These are phyloP conservation scores for Exsudoporus floridanus DNA, from an alignment of 1,284 basidiomycete genomes.

Conservation along the genomic window DNA sequence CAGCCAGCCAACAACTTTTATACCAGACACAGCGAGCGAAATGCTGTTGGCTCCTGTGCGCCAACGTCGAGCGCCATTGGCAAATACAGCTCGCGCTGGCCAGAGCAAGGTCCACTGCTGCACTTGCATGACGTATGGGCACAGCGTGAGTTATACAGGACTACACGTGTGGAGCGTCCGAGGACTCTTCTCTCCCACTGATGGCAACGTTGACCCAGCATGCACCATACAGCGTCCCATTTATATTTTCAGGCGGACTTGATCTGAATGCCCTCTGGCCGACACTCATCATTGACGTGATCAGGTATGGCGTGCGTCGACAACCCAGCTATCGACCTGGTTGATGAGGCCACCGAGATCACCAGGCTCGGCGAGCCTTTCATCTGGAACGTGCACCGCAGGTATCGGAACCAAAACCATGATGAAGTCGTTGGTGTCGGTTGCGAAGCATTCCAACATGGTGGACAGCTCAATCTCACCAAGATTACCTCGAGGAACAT, in stretches of 20 bases:
- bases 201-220: not conserved
- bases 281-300: not conserved
- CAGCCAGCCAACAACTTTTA: conserved; percentile 3
- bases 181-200: not conserved
- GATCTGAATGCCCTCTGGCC: not conserved
- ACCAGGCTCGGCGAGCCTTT: not conserved
- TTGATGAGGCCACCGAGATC: not conserved
- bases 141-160: conserved; percentile 3
- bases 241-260: not conserved
- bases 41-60: conserved; percentile 29
- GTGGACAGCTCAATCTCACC: not conserved
- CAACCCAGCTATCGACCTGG: not conserved
- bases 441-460: too few relatives aligned
- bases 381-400: not conserved
- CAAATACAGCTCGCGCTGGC: conserved; percentile 13
- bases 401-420: not conserved
- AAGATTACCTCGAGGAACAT: not conserved
- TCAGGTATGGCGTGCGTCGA: not conserved
- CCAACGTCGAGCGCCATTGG: conserved; percentile 6
- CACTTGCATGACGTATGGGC: not conserved
- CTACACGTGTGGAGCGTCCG: not conserved
- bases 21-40: conserved; percentile 8
- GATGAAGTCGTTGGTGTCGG: not conserved
- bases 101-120: not conserved
- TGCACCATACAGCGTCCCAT: not conserved